Evolutionary conservation across 2,329 filamentous ascomycete species (phyloP), one percentile per base, ranked within the genome.

Genomic region (Scolecobasidium constrictum): DNA sequence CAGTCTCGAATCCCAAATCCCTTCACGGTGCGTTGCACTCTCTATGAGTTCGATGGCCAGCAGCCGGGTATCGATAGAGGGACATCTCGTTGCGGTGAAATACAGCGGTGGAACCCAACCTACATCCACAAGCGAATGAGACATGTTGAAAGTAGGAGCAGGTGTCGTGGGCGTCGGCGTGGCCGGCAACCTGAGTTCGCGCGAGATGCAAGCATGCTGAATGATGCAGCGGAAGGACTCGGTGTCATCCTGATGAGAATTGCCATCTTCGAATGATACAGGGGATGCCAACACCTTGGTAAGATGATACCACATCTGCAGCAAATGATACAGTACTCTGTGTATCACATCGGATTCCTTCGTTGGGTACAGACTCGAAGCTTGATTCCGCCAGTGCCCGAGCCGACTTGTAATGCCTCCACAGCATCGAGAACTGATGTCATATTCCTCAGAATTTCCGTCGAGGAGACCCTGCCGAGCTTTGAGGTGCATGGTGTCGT

Each of bases 71-170:
- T 31, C n/a, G 26, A 9, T 31, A n/a, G n/a, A 7, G 9, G 9
- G 65, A 34, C 70, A 74, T 46, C 72, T 72, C 3, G 67, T 43
- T 0, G 66, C 68, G 2, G 60, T 50, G 46, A 61, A 72, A 46
- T 69, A 71, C 3, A 72, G 55, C 0, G 65, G 61, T 5, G 66
- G 56, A 7, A 69, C 58, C 53, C 65, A 67, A 6, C 68, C 68
- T 7, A 67, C 55, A 44, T 72, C 67, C 4, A 56, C 49, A 12
- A 63, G 58, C 2, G 60, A 59, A 6, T 50, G 35, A 13, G 57
- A 52, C 50, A 61, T 59, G 13, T 46, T 26, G 18, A 42, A 13
- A 17, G 18, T 28, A 19, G n/a, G 34, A 7, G 17, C 40, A 12
- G 7, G 34, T 9, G 9, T 9, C 34, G 7, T 11, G 12, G 7